Percentiles rank a stretch among this genome's conserved stretches.
Conservation (phyloP, 192 early-diverging fungal genomes). For the Rhizophagus sp. region DNA sequence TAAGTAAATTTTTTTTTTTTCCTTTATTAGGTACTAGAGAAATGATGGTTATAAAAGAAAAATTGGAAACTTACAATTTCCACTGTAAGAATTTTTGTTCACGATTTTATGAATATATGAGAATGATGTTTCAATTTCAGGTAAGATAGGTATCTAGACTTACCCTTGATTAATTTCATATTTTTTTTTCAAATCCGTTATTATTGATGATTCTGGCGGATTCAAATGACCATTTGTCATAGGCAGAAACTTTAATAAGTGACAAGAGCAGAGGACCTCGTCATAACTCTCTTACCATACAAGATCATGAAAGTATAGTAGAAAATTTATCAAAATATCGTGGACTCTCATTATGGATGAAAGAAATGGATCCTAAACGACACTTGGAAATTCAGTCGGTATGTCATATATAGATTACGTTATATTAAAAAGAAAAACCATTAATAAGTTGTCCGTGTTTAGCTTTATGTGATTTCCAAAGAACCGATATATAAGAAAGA, state of each 20-base stretch:
- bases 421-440: neutral
- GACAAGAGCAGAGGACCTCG: slow-evolving; percentile 48
- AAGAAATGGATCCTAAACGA: slow-evolving; percentile 68
- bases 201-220: slow-evolving; percentile 1
- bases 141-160: slow-evolving; percentile 30
- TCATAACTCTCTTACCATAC: slow-evolving; percentile 45
- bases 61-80: slow-evolving; percentile 65
- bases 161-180: neutral
- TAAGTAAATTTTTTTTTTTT: neutral
- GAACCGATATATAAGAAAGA: slow-evolving; percentile 45
- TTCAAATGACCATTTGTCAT: neutral
- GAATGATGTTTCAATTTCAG: slow-evolving; percentile 63
- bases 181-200: neutral
- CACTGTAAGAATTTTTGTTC: slow-evolving; percentile 67
- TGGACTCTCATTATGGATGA: slow-evolving; percentile 70
- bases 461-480: slow-evolving; percentile 37
- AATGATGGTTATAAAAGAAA: slow-evolving; percentile 61
- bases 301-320: slow-evolving; percentile 62
- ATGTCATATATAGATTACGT: neutral
- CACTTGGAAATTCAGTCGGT: slow-evolving; percentile 75
- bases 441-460: neutral
- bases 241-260: slow-evolving; percentile 51
- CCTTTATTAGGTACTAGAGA: slow-evolving; percentile 31
- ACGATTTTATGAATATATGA: slow-evolving; percentile 65
- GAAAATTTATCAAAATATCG: slow-evolving; percentile 65